phyloP scores from a whole-genome alignment of 352 stramenopile genomes.

The Globisporangium abappressorium region DNA sequence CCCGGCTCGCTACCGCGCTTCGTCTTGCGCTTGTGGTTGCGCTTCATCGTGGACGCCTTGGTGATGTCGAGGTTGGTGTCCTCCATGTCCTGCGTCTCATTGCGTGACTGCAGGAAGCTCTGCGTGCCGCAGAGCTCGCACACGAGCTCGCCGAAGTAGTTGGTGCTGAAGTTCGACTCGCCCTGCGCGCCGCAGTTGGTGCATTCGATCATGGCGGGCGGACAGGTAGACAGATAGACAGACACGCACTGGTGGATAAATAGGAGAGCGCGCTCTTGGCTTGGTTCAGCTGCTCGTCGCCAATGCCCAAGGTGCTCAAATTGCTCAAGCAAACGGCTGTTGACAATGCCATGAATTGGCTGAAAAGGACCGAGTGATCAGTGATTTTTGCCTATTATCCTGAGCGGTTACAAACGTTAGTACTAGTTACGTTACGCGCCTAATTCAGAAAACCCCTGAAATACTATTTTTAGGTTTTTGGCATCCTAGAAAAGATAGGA shows the following conservation, averaged over 20 bases:
- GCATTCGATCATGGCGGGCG: constrained; percentile 60
- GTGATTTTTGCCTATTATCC: too few species aligned
- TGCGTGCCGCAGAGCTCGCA: constrained; percentile 85
- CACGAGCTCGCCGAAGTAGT: constrained; percentile 83
- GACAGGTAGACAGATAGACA: not conserved
- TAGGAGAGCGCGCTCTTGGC: not conserved
- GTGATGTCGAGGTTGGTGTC: constrained; percentile 59
- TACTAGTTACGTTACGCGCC: too few species aligned
- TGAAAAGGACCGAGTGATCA: too few species aligned
- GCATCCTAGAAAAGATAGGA: too few species aligned
- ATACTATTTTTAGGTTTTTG: too few species aligned
- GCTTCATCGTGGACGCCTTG: constrained; percentile 31
- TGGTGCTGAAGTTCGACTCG: constrained; percentile 78
- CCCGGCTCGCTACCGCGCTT: not conserved
- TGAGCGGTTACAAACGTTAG: too few species aligned
- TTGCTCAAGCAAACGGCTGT: not conserved
- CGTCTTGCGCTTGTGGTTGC: constrained; percentile 33
- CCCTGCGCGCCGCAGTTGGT: constrained; percentile 70
- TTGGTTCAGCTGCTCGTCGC: not conserved
- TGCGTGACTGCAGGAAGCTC: constrained; percentile 75
- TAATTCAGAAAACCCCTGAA: too few species aligned
- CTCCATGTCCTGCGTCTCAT: constrained; percentile 79
- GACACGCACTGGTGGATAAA: too few species aligned
- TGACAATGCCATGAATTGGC: not conserved
- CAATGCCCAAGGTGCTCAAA: not conserved